Evolutionary conservation across 2,329 filamentous ascomycete genomes (phyloP).

Genomic region (Furcasterigmium sp.): DNA sequence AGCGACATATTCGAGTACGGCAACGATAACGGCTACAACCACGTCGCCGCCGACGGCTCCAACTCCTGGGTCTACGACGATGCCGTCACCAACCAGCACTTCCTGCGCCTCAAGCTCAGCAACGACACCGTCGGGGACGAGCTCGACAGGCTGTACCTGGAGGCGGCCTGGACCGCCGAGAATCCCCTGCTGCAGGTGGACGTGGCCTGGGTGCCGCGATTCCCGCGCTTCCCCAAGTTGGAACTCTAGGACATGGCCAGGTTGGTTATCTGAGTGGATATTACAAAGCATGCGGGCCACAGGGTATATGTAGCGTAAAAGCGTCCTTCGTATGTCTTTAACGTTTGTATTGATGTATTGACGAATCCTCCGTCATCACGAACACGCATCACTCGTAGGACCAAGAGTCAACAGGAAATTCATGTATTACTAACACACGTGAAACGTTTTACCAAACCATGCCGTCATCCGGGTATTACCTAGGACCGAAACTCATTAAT

Average conservation of each 20-base stretch:
- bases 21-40: constrained; percentile 33
- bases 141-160: constrained; percentile 21
- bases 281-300: too few relatives aligned
- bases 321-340: too few relatives aligned
- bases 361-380: too few relatives aligned
- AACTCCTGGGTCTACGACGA: constrained; percentile 37
- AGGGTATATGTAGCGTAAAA: too few relatives aligned
- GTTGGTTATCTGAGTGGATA: too few relatives aligned
- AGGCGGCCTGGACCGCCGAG: constrained; percentile 13
- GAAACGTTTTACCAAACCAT: background rate
- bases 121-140: constrained; percentile 21
- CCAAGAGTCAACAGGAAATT: too few relatives aligned
- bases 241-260: background rate
- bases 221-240: background rate
- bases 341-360: too few relatives aligned
- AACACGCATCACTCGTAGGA: too few relatives aligned
- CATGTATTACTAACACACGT: background rate
- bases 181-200: background rate
- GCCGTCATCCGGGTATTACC: constrained; percentile 3
- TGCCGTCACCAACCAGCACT: constrained; percentile 29
- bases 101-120: constrained; percentile 25
- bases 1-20: constrained; percentile 28
- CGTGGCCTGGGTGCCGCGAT: background rate
- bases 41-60: constrained; percentile 29
- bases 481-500: background rate